phyloP scores from a whole-genome alignment of 345 rosid species.

The Litchi chinensis region DNA sequence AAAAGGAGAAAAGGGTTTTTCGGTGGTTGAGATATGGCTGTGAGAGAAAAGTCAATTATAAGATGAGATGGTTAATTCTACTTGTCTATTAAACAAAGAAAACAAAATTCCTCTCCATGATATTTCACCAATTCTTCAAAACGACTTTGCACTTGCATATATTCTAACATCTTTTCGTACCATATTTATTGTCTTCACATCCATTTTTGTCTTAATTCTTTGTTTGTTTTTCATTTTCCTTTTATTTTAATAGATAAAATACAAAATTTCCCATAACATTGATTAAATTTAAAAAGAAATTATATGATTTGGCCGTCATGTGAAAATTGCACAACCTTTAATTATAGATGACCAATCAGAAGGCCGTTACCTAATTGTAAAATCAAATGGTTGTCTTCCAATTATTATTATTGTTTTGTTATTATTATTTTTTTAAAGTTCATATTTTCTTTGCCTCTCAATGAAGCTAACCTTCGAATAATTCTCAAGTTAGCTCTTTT shows the following conservation, averaged over 20 bases:
- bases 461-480: slow-evolving; percentile 21
- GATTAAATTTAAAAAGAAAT: too few relatives aligned
- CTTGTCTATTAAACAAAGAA: background rate
- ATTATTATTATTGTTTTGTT: too few relatives aligned
- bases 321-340: too few relatives aligned
- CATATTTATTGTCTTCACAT: background rate
- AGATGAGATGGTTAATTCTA: slow-evolving; percentile 14
- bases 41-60: slow-evolving; percentile 28
- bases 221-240: background rate
- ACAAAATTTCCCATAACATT: background rate
- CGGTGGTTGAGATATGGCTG: slow-evolving; percentile 25
- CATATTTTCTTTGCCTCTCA: slow-evolving; percentile 21
- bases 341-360: too few relatives aligned
- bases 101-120: background rate
- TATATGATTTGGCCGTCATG: background rate
- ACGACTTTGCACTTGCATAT: background rate
- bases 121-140: background rate
- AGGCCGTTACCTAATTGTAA: too few relatives aligned
- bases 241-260: too few relatives aligned
- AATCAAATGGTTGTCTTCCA: background rate
- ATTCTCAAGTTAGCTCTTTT: slow-evolving; percentile 10
- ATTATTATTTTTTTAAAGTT: background rate
- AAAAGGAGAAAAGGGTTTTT: slow-evolving; percentile 1
- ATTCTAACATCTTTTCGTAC: background rate
- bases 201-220: background rate